phyloP scores from a whole-genome alignment of 2,329 filamentous ascomycete genomes.

The Neopestalotiopsis sp. region DNA sequence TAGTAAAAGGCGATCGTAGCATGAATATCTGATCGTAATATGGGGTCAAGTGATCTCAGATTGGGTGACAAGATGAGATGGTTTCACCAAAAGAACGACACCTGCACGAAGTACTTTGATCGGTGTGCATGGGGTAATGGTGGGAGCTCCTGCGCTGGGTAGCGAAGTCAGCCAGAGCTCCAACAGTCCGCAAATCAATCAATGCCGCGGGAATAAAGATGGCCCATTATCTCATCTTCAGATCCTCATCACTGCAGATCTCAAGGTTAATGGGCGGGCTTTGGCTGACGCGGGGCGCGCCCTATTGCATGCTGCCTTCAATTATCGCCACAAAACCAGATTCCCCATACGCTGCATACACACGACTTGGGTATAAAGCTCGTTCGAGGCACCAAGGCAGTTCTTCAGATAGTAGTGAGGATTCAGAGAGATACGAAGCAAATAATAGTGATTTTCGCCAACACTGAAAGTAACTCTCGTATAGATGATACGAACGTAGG shows the following conservation, averaged over 20 bases:
- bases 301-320: background rate
- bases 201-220: conserved; percentile 6
- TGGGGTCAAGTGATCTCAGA: conserved; percentile 6
- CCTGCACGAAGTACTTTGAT: background rate
- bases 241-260: background rate
- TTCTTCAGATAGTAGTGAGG: background rate
- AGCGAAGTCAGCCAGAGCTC: background rate
- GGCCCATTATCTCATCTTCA: background rate
- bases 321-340: no score
- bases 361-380: background rate
- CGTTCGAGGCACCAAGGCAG: background rate
- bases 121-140: background rate
- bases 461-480: background rate
- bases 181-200: background rate
- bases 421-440: background rate
- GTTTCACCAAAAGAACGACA: conserved; percentile 12
- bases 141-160: no score
- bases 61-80: conserved; percentile 3
- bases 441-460: background rate
- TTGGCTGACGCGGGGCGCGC: background rate
- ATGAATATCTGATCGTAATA: background rate
- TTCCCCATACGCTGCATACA: background rate
- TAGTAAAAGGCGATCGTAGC: background rate
- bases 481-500: background rate
- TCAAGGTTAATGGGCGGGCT: background rate